Base-by-base conservation (phyloP, 2,329 filamentous ascomycete species). In the Cryphonectria japonica region DNA sequence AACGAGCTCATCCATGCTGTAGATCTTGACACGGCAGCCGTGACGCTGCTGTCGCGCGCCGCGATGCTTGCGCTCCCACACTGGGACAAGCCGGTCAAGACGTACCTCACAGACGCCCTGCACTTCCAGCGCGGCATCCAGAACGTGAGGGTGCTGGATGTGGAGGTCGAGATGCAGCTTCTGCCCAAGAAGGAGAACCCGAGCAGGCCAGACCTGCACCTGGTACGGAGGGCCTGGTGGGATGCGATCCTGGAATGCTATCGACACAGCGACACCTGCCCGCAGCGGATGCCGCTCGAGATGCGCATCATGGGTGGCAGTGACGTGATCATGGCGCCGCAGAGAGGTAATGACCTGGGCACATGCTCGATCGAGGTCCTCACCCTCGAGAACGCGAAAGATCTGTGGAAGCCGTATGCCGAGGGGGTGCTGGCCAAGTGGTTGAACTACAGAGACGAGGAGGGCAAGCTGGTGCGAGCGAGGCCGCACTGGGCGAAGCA, bases 401-500 rank as follows among this genome's bases (percentile, higher is more conserved):
- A 78, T 1, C 76, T 81, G 66, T 85, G 84, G 83, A 62, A 75
- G 7, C 76, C 75, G 0, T 85, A 83, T 73, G 78, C 78, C 14
- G 83, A 85, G 74, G 76, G 78, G 52, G 80, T 85, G 6, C 71
- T 80, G 2, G 81, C 84, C 73, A 73, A 78, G 29, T 85, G 83
- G 84, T 80, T 80, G 77, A 74, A 75, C 26, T 82, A 83, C 69
- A 79, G 75, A 26, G 76, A 79, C 63, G 63, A 66, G 0, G 72
- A 80, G 32, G 81, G 80, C 1, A 72, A 74, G 16, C 76, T 75
- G 52, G 67, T 83, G 46, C 78, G 79, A 43, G 77, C 78, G 14
- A 74, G 83, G n/a, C 83, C 83, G 32, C 83, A 85, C 72, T 84
- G 82, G 83, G 83, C 82, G 0, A 85, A 85, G 75, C 82, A 85